Evolutionary conservation across 192 early-diverging fungal genomes (phyloP), one percentile per base, ranked within the genome.

Genomic region (Coemansia sp.): DNA sequence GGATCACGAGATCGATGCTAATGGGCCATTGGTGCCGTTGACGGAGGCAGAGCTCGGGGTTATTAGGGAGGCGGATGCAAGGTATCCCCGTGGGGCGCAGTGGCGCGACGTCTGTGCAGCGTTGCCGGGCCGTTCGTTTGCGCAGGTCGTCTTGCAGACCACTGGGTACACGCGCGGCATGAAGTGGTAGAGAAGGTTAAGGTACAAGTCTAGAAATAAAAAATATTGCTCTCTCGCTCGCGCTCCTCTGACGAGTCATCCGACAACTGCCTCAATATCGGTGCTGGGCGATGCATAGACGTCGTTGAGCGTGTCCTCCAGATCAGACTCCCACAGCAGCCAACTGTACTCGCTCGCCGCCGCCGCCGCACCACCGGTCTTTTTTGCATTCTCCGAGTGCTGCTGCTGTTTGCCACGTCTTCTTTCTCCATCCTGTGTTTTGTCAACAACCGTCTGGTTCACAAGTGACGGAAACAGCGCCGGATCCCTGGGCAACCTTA

Each of bases 251-350:
- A 9, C 33, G 33, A 34, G 33, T 34, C 33, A 9, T 6, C 33
- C 9, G 9, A 41, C 38, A 41, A 17, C 38, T 4, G 38, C 38
- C 17, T 41, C 38, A 13, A 41, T 17, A 4, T 41, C 38, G 4
- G 38, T 17, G 38, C 38, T 20, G 6, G 45, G 29, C 27, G 52
- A 17, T 0, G 55, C 30, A 25, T 60, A 65, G 9, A 72, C 70
- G 2, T 79, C 66, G 11, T 70, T 62, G 9, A 79, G 55, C 11
- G 67, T 63, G 14, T 79, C 70, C 40, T 79, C 76, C 4, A 79
- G 57, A 19, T 79, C 76, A 15, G 76, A 79, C 30, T 79, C 76
- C 76, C 76, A 79, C 58, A 57, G 38, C 60, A 69, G 31, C 76
- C 76, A 79, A 40, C 55, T 68, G 38, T 65, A 27, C 29, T 69